Conservation (phyloP, 1,139 yeast genomes). For the Debaryomycetaceae sp. region DNA sequence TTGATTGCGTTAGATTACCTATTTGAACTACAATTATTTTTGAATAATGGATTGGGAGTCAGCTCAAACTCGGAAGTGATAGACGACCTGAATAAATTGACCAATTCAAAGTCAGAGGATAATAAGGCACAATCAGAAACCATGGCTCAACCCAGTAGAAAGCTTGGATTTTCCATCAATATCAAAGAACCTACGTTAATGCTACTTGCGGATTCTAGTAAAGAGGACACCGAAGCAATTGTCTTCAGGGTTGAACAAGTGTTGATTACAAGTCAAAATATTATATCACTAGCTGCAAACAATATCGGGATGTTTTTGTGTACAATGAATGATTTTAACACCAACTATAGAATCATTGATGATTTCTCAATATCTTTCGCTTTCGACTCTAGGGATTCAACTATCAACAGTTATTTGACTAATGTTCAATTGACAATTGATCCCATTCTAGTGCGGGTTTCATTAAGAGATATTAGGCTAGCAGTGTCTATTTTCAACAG, state of each 20-base stretch:
- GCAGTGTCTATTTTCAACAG: conserved; percentile 71
- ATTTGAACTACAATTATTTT: conserved; percentile 68
- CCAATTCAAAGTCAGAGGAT: not conserved
- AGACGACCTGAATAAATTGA: conserved; percentile 1
- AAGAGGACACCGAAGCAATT: conserved; percentile 73
- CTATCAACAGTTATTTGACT: conserved; percentile 54
- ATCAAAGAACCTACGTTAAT: conserved; percentile 77
- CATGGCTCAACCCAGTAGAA: conserved; percentile 3
- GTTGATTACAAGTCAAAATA: conserved; percentile 64
- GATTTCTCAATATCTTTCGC: conserved; percentile 82
- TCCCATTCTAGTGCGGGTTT: conserved; percentile 75
- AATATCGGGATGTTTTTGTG: conserved; percentile 87
- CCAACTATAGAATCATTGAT: conserved; percentile 72
- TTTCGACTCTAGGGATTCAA: conserved; percentile 68
- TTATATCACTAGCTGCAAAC: conserved; percentile 63
- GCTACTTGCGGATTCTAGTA: conserved; percentile 75
- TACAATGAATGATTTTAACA: conserved; percentile 61
- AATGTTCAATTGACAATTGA: conserved; percentile 71
- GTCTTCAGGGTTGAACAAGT: conserved; percentile 86
- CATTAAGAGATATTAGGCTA: conserved; percentile 80
- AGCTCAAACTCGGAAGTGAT: conserved; percentile 9
- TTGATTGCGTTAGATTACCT: conserved; percentile 84
- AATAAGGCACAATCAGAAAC: conserved; percentile 7
- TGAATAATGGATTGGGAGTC: conserved; percentile 40
- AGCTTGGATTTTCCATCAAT: conserved; percentile 60